Conservation (phyloP, 331 rosid species). For the Pyracantha coccinea region DNA sequence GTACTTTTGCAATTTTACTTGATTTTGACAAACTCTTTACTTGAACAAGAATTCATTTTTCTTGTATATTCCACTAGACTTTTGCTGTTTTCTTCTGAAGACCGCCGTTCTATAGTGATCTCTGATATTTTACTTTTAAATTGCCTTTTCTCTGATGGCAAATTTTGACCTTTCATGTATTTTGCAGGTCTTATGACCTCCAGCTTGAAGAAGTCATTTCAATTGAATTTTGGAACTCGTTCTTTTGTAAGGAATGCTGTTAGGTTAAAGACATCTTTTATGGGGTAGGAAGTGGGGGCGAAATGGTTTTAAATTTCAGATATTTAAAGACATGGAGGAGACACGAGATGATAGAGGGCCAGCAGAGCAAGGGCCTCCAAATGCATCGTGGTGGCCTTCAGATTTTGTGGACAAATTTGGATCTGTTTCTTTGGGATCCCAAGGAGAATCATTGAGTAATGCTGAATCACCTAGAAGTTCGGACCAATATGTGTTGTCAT, state of each 20-base stretch:
- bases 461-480: constrained; percentile 46
- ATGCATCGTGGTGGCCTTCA: constrained; percentile 85
- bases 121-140: neutral
- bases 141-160: neutral
- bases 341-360: constrained; percentile 75
- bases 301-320: constrained; percentile 74
- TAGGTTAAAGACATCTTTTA: constrained; percentile 41
- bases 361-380: constrained; percentile 84
- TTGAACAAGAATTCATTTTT: neutral
- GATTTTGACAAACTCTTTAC: neutral
- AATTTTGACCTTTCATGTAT: constrained; percentile 15
- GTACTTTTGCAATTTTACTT: neutral
- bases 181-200: constrained; percentile 64
- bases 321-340: constrained; percentile 81
- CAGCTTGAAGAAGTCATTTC: constrained; percentile 50
- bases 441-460: constrained; percentile 50
- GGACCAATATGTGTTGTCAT: constrained; percentile 50
- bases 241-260: constrained; percentile 24
- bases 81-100: neutral
- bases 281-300: constrained; percentile 64
- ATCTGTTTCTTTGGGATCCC: constrained; percentile 81
- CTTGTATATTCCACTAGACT: neutral
- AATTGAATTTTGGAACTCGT: constrained; percentile 23
- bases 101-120: neutral
- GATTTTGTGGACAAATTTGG: constrained; percentile 79